phyloP scores from a whole-genome alignment of 2,329 filamentous ascomycete species.

The Celoporthe dispersa region DNA sequence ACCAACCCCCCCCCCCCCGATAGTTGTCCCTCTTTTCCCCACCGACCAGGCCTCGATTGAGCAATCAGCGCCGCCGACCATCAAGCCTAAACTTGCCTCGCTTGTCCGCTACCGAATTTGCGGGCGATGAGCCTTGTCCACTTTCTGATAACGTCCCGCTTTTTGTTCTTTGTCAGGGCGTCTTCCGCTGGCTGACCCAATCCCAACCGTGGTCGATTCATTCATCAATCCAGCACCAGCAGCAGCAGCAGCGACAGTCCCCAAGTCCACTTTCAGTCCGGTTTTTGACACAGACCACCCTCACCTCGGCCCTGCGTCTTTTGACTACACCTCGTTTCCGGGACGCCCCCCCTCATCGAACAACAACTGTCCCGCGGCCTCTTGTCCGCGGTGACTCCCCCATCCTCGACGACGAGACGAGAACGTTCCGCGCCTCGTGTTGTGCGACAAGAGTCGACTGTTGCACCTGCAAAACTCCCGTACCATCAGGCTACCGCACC shows the following conservation, averaged over 20 bases:
- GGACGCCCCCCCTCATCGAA: not conserved
- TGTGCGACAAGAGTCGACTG: constrained; percentile 19
- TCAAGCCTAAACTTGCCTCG: constrained; percentile 22
- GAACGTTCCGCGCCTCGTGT: constrained; percentile 4
- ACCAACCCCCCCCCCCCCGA: not conserved
- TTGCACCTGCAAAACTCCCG: constrained; percentile 1
- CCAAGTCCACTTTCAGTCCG: constrained; percentile 15
- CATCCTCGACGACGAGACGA: constrained; percentile 9
- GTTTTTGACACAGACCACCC: constrained; percentile 18
- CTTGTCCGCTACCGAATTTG: constrained; percentile 27
- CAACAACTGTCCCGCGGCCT: not conserved
- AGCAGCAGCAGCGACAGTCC: not conserved
- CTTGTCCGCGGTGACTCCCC: not conserved
- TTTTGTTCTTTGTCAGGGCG: constrained; percentile 31
- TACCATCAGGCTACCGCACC: not conserved
- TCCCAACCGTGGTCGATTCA: constrained; percentile 11
- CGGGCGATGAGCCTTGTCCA: constrained; percentile 26
- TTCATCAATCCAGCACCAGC: constrained; percentile 3
- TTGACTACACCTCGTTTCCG: constrained; percentile 9
- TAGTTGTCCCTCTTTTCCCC: constrained; percentile 6
- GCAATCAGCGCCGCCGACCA: constrained; percentile 21
- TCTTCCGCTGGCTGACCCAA: constrained; percentile 28
- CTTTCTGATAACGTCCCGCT: constrained; percentile 32
- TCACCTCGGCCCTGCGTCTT: constrained; percentile 20
- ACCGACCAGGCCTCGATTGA: constrained; percentile 10